Base-by-base conservation (phyloP, 1,284 basidiomycete species). In the Inonotus hispidus region DNA sequence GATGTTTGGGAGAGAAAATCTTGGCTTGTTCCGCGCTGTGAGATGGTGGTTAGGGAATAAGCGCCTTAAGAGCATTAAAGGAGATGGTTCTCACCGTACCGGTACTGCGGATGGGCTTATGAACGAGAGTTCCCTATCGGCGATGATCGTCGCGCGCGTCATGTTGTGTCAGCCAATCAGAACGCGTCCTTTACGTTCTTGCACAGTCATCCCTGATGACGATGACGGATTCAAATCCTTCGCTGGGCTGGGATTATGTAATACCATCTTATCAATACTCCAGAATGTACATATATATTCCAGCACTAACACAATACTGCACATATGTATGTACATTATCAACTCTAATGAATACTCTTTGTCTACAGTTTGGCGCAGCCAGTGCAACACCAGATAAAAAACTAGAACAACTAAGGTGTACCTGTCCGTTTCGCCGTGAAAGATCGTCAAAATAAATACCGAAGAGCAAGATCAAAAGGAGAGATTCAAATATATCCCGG, bases 111-210 rank as follows among this genome's bases (percentile, higher is more conserved):
- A 5, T 13, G 45, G 7, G 56, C 56, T 37, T 45, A 58, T 38
- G 35, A 58, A 3, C 11, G 11, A 23, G 1, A 57, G 25, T 41
- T 19, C 55, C 38, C n/a, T 32, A 7, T n/a, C 2, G 6, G 16
- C 7, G 32, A 32, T n/a, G 43, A 43, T n/a, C 43, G 23, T 47
- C 43, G 41, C 56, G 50, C 25, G n/a, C n/a, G n/a, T 52, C 50
- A 52, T 52, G 13, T 10, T 27, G 52, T 29, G 29, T 55, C 37
- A 39, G 58, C 58, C 58, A 59, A 59, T 59, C 58, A 35, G 49
- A 55, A 38, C 23, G 47, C 50, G 47, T 38, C 50, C 23, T 55
- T 55, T 55, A 55, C 25, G 8, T 39, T 7, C 25, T 23, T 25
- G 21, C 25, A 49, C 46, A n/a, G 46, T 27, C 46, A 25, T 49